Evolutionary conservation across 805 yeast genomes (phyloP), one percentile per base, ranked within the genome.

Genomic region (Myxozyma vanderwaltii): DNA sequence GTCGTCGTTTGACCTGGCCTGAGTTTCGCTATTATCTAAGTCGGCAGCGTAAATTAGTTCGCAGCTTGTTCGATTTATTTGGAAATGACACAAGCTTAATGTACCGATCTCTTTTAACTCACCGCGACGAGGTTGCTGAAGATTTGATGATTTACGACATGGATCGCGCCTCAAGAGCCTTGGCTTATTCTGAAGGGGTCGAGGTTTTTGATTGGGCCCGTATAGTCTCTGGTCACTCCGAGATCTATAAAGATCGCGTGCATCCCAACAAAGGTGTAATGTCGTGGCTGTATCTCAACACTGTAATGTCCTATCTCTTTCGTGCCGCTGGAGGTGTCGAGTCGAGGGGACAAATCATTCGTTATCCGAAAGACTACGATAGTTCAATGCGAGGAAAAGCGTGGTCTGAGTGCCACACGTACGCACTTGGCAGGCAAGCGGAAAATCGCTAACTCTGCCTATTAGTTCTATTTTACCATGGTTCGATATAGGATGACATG

Each of bases 151-250:
- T 52, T 13, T 36, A 40, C 31, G 54, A 61, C 24, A 59, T 61
- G 54, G 64, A 59, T 40, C 54, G 64, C 24, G 44, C 51, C 7
- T 41, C 63, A 27, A 59, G 65, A 12, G 46, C 49, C 17, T 17
- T 59, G 23, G 57, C 60, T 21, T 39, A 27, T 26, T 8, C 23
- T 6, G 48, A 49, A 15, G 59, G 50, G 8, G 17, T 58, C 31
- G 64, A 59, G 54, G 29, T 62, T 4, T 54, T 59, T 36, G 65
- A 62, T 24, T 59, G 64, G 64, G 38, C 61, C 3, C 43, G 59
- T 13, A 21, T 49, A n/a, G 41, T 49, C 31, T 31, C 29, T 36
- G 65, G 58, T n/a, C 49, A 51, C 27, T 36, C 55, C 13, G 23
- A 24, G 10, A 49, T 45, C 19, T 61, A 50, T 31, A 31, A 44